Percentiles rank a stretch among this genome's conserved stretches.
Evolutionary conservation across 2,329 filamentous ascomycete genomes (phyloP).

Genomic region (Penicillium brevicompactum): DNA sequence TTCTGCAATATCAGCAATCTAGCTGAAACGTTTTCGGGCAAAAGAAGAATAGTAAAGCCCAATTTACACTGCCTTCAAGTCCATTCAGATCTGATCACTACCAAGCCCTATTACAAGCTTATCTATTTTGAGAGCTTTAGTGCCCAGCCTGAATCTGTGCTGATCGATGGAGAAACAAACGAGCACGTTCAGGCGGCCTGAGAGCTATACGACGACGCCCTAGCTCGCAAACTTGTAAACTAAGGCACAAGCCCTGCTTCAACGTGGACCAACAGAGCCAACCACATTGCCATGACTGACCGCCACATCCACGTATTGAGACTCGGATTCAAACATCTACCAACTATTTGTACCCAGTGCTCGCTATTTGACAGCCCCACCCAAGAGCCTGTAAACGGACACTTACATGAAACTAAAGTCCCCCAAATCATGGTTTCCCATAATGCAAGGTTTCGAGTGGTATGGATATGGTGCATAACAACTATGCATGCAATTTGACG

Average conservation of each 20-base stretch:
- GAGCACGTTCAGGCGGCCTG: no score
- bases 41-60: neutral
- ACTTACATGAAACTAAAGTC: neutral
- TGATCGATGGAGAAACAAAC: neutral
- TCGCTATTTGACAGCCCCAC: neutral
- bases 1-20: neutral
- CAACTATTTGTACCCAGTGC: neutral
- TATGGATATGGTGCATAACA: no score
- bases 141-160: neutral
- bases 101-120: neutral
- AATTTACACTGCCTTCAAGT: neutral
- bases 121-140: neutral
- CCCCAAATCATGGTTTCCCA: no score
- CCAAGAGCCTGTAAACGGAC: neutral
- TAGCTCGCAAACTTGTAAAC: neutral
- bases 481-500: no score
- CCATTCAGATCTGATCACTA: neutral
- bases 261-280: neutral
- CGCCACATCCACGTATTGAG: neutral
- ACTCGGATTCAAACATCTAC: neutral
- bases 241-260: neutral
- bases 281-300: neutral
- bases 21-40: neutral
- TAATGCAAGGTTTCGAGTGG: no score
- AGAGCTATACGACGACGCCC: neutral